Percentiles rank a stretch among this genome's conserved stretches.
These are phyloP conservation scores for Fagopyrum homotropicum DNA, from an alignment of 148 eudicot species.

Conservation along the genomic window DNA sequence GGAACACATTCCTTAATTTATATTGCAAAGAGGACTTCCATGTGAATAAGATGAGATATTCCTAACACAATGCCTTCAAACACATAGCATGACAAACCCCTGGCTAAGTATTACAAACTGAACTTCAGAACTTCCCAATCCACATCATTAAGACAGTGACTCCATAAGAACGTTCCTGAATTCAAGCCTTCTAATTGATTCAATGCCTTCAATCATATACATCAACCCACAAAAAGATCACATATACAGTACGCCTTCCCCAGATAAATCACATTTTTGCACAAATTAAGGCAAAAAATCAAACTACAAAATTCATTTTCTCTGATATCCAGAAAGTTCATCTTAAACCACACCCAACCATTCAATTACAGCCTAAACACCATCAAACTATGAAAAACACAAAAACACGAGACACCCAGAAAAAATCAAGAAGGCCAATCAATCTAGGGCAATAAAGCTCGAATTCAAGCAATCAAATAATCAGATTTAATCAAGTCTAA, in stretches of 20 bases:
- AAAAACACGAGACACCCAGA: no score
- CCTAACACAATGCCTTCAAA: background rate
- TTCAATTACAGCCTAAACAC: background rate
- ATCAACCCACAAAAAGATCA: background rate
- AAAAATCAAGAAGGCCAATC: background rate
- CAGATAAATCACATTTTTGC: background rate
- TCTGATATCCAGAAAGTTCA: background rate
- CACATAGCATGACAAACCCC: background rate
- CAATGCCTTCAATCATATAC: background rate
- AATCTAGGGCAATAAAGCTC: background rate
- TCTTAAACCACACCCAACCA: background rate
- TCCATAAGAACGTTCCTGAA: background rate
- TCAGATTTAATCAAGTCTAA: background rate
- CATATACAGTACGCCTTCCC: background rate
- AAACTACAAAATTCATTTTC: background rate
- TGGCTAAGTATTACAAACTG: background rate
- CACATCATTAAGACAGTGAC: background rate
- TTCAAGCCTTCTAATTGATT: background rate
- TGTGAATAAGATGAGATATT: conserved; percentile 1
- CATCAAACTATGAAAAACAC: no score
- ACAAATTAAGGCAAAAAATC: conserved; percentile 2
- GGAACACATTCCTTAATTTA: background rate
- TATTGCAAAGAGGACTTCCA: background rate
- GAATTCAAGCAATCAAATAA: background rate
- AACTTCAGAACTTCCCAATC: background rate